Percentiles rank a stretch among this genome's conserved stretches.
These are phyloP conservation scores for Xerocomellus dryophilus DNA, from an alignment of 768 basidiomycete species.

Conservation along the genomic window DNA sequence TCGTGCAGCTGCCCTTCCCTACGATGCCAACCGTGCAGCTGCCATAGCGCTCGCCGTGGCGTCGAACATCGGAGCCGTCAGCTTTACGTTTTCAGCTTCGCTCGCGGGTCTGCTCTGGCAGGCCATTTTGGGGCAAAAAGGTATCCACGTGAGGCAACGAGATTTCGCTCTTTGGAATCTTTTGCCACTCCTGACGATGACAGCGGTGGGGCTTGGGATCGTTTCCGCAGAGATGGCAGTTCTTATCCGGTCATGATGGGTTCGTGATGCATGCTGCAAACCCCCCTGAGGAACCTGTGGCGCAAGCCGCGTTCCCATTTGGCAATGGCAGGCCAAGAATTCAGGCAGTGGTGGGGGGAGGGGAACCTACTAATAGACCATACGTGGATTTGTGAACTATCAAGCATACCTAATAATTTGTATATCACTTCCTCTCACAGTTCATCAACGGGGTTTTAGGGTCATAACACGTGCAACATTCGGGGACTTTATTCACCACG, in stretches of 20 bases:
- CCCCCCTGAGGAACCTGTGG: too few relatives aligned
- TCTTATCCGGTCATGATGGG: slow-evolving; percentile 29
- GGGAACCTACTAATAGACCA: neutral
- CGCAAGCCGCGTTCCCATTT: neutral
- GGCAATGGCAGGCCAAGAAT: neutral
- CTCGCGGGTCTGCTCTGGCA: slow-evolving; percentile 88
- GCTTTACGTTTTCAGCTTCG: slow-evolving; percentile 83
- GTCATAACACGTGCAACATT: neutral
- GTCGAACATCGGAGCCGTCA: slow-evolving; percentile 88
- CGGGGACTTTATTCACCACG: neutral
- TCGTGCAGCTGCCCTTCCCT: slow-evolving; percentile 40
- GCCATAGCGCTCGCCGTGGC: slow-evolving; percentile 78
- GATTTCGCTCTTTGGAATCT: slow-evolving; percentile 74
- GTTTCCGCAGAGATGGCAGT: slow-evolving; percentile 76
- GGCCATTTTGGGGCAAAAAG: slow-evolving; percentile 69
- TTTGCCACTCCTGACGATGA: slow-evolving; percentile 61
- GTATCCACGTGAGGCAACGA: slow-evolving; percentile 53
- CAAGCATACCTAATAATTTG: too few relatives aligned
- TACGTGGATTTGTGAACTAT: too few relatives aligned
- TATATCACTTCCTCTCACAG: neutral
- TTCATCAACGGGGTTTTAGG: neutral
- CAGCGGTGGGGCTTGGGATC: slow-evolving; percentile 62
- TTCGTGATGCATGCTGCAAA: neutral
- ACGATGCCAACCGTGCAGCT: slow-evolving; percentile 48
- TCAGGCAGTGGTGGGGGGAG: too few relatives aligned